These are phyloP conservation scores for Nectriaceae sp. DNA, from an alignment of 2,329 filamentous ascomycete genomes.

Conservation along the genomic window DNA sequence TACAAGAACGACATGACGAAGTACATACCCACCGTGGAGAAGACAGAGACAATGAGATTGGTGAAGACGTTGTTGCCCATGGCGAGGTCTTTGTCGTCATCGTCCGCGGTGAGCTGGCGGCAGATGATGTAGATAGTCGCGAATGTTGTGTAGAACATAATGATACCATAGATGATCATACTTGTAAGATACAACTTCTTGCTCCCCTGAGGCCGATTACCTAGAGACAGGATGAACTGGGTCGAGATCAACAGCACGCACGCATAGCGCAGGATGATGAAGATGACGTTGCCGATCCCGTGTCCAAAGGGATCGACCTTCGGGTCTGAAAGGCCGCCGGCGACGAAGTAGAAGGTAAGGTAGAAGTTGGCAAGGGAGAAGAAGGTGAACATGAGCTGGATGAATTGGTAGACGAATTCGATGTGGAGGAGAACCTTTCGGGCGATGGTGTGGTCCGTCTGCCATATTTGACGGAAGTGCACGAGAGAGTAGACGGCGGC, in stretches of 20 bases:
- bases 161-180: slow-evolving; percentile 87
- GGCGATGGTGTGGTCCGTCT: slow-evolving; percentile 84
- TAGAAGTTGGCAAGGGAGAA: slow-evolving; percentile 99
- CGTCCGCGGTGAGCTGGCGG: slow-evolving; percentile 64
- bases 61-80: slow-evolving; percentile 91
- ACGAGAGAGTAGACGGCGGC: slow-evolving; percentile 96
- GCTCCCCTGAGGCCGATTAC: slow-evolving; percentile 92
- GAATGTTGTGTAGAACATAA: slow-evolving; percentile 96
- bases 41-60: slow-evolving; percentile 87
- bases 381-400: slow-evolving; percentile 92
- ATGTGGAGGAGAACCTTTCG: slow-evolving; percentile 92
- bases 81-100: slow-evolving; percentile 45
- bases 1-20: slow-evolving; percentile 97
- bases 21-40: slow-evolving; percentile 89
- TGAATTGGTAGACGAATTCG: slow-evolving; percentile 93
- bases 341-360: slow-evolving; percentile 97
- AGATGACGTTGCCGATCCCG: slow-evolving; percentile 80
- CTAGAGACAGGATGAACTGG: slow-evolving; percentile 95
- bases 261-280: slow-evolving; percentile 80
- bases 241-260: slow-evolving; percentile 87
- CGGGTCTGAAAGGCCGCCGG: slow-evolving; percentile 80
- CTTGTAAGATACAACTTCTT: slow-evolving; percentile 85
- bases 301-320: slow-evolving; percentile 89
- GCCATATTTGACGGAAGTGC: slow-evolving; percentile 91
- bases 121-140: slow-evolving; percentile 87